phyloP scores from a whole-genome alignment of 306 rosid genomes.

The Gleditsia sinensis region DNA sequence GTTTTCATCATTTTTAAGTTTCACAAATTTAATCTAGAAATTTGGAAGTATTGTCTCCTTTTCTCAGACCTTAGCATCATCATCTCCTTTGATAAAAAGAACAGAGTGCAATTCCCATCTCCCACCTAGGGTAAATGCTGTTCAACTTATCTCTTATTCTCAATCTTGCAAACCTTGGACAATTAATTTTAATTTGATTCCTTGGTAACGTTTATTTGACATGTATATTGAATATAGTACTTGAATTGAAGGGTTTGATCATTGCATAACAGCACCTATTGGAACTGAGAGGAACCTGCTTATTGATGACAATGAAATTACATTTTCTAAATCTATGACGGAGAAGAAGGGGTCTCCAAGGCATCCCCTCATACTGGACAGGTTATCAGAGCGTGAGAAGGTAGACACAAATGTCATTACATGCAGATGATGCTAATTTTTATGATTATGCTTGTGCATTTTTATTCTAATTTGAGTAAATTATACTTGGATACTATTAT shows the following conservation, averaged over 20 bases:
- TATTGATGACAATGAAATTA: conserved; percentile 44
- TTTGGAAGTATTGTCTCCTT: background rate
- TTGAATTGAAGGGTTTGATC: conserved; percentile 62
- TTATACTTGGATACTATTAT: background rate
- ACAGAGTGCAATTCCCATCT: background rate
- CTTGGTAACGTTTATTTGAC: conserved; percentile 24
- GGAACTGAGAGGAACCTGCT: conserved; percentile 45
- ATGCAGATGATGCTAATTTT: conserved; percentile 19
- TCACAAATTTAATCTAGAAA: conserved; percentile 16
- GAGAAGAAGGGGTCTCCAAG: conserved; percentile 60
- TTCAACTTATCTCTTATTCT: background rate
- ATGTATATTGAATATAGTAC: conserved; percentile 31
- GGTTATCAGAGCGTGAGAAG: conserved; percentile 75
- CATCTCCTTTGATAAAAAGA: background rate
- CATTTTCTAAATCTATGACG: conserved; percentile 62
- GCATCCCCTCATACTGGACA: conserved; percentile 63
- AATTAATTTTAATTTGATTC: conserved; percentile 27
- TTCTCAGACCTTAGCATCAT: background rate
- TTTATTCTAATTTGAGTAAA: conserved; percentile 9
- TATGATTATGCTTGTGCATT: conserved; percentile 12
- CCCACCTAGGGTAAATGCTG: conserved; percentile 4
- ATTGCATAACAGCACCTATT: conserved; percentile 54
- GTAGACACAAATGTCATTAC: conserved; percentile 42
- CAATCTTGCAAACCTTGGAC: background rate
- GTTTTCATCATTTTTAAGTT: conserved; percentile 13